Percentiles rank a stretch among this genome's conserved stretches.
phyloP scores from a whole-genome alignment of 495 filamentous ascomycete species.

The Penicillium nucicola region DNA sequence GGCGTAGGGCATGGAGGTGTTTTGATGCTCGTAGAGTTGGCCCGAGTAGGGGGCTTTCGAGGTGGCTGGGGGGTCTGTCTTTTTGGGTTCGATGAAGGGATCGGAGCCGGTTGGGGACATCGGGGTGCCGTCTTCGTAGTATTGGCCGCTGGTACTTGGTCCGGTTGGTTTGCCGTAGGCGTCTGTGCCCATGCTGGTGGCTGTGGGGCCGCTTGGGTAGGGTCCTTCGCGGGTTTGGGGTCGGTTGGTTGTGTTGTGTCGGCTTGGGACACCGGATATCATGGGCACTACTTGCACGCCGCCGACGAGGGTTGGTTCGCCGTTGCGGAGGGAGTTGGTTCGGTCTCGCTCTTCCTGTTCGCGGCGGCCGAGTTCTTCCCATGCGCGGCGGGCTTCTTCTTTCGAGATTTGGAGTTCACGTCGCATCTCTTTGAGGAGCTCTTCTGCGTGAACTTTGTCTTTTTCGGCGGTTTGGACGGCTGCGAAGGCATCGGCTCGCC shows the following conservation, averaged over 20 bases:
- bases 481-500: conserved; percentile 60
- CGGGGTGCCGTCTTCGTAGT: conserved; percentile 41
- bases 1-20: conserved; percentile 29
- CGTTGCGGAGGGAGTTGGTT: conserved; percentile 78
- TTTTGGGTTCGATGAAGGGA: conserved; percentile 48
- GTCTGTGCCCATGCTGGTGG: conserved; percentile 23
- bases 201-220: conserved; percentile 29
- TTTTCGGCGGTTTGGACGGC: conserved; percentile 61
- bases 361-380: conserved; percentile 92
- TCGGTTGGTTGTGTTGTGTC: conserved; percentile 51
- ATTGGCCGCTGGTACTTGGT: conserved; percentile 29
- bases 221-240: conserved; percentile 48
- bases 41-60: conserved; percentile 30
- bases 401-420: conserved; percentile 92
- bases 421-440: conserved; percentile 77
- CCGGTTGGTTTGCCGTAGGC: conserved; percentile 20
- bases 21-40: conserved; percentile 47
- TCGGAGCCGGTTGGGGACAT: conserved; percentile 56
- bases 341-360: conserved; percentile 95
- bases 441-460: conserved; percentile 66
- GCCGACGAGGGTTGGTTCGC: conserved; percentile 84
- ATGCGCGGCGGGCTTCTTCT: conserved; percentile 91
- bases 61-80: conserved; percentile 17
- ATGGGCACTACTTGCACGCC: conserved; percentile 97
- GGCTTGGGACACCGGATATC: conserved; percentile 69